Conservation (phyloP, 306 rosid genomes). For the Amphicarpaea edgeworthii region DNA sequence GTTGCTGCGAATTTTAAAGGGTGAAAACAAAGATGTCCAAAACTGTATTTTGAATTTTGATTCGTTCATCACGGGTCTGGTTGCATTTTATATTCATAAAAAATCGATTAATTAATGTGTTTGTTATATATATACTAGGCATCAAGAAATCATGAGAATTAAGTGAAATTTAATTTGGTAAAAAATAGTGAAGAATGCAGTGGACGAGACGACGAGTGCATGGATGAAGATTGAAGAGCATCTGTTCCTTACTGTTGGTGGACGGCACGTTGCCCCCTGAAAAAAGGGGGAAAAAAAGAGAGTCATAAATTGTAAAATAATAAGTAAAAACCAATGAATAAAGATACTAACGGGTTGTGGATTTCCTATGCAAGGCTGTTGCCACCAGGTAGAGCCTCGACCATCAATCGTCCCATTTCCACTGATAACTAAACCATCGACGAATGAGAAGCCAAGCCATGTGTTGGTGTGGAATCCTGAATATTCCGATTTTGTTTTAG, state of each 20-base stretch:
- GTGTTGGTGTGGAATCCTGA: slow-evolving; percentile 50
- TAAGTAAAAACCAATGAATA: background rate
- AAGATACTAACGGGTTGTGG: slow-evolving; percentile 43
- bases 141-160: background rate
- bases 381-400: slow-evolving; percentile 62
- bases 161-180: slow-evolving; percentile 26
- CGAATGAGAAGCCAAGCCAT: slow-evolving; percentile 56
- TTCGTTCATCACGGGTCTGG: background rate
- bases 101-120: background rate
- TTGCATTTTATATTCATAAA: background rate
- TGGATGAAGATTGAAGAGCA: slow-evolving; percentile 27
- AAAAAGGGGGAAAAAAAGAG: slow-evolving; percentile 4
- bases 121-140: slow-evolving; percentile 7
- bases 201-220: background rate
- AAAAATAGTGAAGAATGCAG: background rate
- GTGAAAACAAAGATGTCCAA: background rate
- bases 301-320: slow-evolving; percentile 3
- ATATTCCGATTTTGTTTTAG: slow-evolving; percentile 49
- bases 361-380: slow-evolving; percentile 55
- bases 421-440: slow-evolving; percentile 51
- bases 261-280: slow-evolving; percentile 57
- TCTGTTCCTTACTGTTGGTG: slow-evolving; percentile 56
- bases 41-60: slow-evolving; percentile 18
- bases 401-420: slow-evolving; percentile 58
- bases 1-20: background rate